Conservation (phyloP, 108 stramenopile genomes). For the Pseudonitzschia pungens region DNA sequence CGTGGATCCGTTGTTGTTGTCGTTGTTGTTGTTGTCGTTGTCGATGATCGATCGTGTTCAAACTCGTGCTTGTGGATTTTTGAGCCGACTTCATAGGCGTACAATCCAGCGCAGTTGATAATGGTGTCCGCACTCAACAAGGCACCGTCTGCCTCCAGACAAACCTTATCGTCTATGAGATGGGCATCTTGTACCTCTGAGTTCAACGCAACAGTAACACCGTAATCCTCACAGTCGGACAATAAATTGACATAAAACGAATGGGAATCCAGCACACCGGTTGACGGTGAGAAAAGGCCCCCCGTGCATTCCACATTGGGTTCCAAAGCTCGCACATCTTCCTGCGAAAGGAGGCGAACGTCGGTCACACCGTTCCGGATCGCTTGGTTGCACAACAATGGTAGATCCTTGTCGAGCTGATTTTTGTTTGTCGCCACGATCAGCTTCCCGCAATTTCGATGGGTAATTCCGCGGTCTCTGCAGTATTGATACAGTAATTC, state of each 20-base stretch:
- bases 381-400: slow-evolving; percentile 22
- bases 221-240: slow-evolving; percentile 70
- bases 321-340: slow-evolving; percentile 63
- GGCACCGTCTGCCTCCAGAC: slow-evolving; percentile 34
- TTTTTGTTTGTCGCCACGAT: slow-evolving; percentile 64
- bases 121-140: slow-evolving; percentile 64
- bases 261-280: slow-evolving; percentile 82
- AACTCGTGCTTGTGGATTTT: slow-evolving; percentile 26
- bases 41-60: not conserved
- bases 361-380: slow-evolving; percentile 63
- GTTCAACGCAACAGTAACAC: slow-evolving; percentile 57
- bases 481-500: slow-evolving; percentile 77
- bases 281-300: slow-evolving; percentile 76
- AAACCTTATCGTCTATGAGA: not conserved
- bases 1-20: too few species aligned
- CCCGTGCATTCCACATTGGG: slow-evolving; percentile 59
- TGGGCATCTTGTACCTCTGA: slow-evolving; percentile 51
- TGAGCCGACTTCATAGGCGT: slow-evolving; percentile 56
- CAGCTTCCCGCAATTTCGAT: slow-evolving; percentile 66
- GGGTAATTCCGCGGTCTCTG: slow-evolving; percentile 44
- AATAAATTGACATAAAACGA: slow-evolving; percentile 60
- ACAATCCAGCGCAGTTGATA: slow-evolving; percentile 69
- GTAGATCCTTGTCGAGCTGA: slow-evolving; percentile 38
- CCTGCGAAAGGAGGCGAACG: slow-evolving; percentile 48
- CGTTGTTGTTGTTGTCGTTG: too few species aligned